These are phyloP conservation scores for Dalbergia cultrata DNA, from an alignment of 306 rosid genomes.

Conservation along the genomic window DNA sequence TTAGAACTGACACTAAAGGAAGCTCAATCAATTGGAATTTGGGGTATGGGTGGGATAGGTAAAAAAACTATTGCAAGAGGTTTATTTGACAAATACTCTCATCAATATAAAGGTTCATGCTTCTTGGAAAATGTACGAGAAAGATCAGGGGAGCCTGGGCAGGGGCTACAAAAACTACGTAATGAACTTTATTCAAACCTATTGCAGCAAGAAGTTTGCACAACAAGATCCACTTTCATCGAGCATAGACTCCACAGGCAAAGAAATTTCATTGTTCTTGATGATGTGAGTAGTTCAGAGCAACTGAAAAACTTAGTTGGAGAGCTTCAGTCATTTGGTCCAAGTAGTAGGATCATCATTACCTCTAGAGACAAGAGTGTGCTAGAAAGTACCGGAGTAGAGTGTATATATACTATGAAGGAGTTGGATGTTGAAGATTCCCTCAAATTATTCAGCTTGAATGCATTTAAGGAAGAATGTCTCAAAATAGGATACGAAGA, in stretches of 20 bases:
- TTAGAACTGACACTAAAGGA: background rate
- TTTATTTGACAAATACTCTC: background rate
- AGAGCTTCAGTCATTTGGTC: background rate
- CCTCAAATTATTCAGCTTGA: background rate
- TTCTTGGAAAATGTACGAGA: constrained; percentile 29
- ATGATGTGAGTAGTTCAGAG: background rate
- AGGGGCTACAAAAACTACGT: background rate
- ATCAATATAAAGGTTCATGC: constrained; percentile 13
- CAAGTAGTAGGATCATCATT: constrained; percentile 3
- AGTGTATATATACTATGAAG: background rate
- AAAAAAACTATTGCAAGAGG: constrained; percentile 31
- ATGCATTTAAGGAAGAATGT: constrained; percentile 1
- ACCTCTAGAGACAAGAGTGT: constrained; percentile 10
- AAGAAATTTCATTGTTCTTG: constrained; percentile 26
- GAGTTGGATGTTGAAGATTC: background rate
- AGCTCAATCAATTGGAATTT: constrained; percentile 9
- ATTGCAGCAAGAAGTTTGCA: background rate
- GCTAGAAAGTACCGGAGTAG: background rate
- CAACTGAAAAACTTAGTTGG: background rate
- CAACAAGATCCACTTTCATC: background rate
- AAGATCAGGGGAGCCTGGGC: background rate
- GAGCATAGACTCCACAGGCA: background rate
- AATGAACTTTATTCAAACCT: constrained; percentile 22
- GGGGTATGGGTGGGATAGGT: constrained; percentile 46
- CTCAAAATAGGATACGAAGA: background rate